Percentiles rank a stretch among this genome's conserved stretches.
Conservation (phyloP, 139 green algal species). For the Chara braunii region DNA sequence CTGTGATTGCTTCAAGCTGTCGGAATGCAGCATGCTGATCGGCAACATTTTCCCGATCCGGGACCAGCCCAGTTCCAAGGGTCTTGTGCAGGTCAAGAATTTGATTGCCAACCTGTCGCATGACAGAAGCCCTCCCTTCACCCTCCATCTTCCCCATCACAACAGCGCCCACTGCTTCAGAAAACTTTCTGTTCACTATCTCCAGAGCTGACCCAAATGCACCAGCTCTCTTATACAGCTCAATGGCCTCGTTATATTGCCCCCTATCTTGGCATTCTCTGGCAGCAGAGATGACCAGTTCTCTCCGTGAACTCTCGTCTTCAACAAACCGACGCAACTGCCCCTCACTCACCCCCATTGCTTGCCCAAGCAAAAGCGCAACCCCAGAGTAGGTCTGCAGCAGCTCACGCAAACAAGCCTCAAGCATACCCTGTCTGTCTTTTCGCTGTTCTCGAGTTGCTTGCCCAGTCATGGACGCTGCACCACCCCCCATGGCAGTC, state of each 20-base stretch:
- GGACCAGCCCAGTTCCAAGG: no score
- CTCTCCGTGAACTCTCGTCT: not conserved
- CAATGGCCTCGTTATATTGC: slow-evolving; percentile 14
- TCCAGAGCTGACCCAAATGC: slow-evolving; percentile 17
- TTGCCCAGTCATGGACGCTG: not conserved
- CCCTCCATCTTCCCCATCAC: not conserved
- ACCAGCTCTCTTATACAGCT: slow-evolving; percentile 23
- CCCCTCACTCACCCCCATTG: not conserved
- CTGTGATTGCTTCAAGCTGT: not conserved
- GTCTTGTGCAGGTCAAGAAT: not conserved
- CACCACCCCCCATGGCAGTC: not conserved
- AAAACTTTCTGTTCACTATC: slow-evolving; percentile 24
- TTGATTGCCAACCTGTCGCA: not conserved
- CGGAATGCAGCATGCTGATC: not conserved
- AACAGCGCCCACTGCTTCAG: not conserved
- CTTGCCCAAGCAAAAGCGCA: not conserved
- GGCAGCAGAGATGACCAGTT: not conserved
- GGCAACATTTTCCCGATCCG: not conserved
- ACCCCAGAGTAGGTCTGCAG: not conserved
- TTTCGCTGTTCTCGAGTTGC: not conserved
- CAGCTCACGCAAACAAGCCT: not conserved
- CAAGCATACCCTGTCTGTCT: not conserved
- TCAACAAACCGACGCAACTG: not conserved
- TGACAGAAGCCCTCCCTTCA: not conserved
- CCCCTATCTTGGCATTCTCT: not conserved